Base-by-base conservation (phyloP, 2,329 filamentous ascomycete genomes). In the Moelleriella libera region DNA sequence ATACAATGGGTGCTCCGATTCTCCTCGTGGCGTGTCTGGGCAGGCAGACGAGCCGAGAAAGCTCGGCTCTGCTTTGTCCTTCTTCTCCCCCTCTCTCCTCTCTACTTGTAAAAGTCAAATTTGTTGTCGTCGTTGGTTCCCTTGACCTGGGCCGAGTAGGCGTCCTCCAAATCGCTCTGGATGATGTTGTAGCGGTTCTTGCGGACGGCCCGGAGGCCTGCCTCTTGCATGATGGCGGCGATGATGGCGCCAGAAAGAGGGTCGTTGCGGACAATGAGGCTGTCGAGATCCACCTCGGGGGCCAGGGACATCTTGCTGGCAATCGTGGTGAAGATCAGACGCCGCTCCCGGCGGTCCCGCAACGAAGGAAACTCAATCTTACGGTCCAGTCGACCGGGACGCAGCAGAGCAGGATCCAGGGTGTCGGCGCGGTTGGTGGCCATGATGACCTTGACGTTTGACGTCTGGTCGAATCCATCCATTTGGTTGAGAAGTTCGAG, bases 101-200 rank as follows among this genome's bases (percentile, higher is more conserved):
- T 10, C 67, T 82, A 87, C 69, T 86, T 88, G 77, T 94, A 94
- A 68, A 94, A 96, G 66, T 96, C 89, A 62, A 94, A 94, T 71
- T 85, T 86, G 68, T 75, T 76, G 60, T 76, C 81, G 63, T 76
- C 72, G 50, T 61, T 71, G 46, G 73, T 71, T 9, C 74, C 87
- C 80, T 97, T 97, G 60, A 98, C 92, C 66, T 98, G 92, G 68
- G 83, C 87, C 40, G 88, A 89, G 68, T 98, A 98, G 43, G 92
- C 92, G 66, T 97, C 92, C 68, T 98, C 92, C 53, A 98, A 72
- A 68, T 98, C 92, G 52, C 78, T 81, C 72, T 98, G 92, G 60
- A 98, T 97, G 64, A 98, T 98, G 68, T 98, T 97, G 70, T 98
- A 98, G 59, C 92, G 76, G 69, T 98, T 97, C 81, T 96, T 97